These are phyloP conservation scores for Amanita fuliginea DNA, from an alignment of 768 basidiomycete genomes.

Conservation along the genomic window DNA sequence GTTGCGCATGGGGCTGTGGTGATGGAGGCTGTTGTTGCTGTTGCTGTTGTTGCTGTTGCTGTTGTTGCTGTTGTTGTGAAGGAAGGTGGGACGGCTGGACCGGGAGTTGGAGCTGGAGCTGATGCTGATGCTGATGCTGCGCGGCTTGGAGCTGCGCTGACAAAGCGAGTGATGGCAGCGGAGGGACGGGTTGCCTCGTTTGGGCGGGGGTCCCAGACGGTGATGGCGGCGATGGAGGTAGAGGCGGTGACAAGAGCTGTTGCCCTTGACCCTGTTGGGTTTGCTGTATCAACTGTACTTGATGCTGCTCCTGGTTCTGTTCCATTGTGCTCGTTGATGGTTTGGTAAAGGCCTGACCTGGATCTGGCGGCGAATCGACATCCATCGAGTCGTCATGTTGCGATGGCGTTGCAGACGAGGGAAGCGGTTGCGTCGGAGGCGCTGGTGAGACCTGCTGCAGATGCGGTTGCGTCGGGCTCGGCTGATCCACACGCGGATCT, in stretches of 20 bases:
- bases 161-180: background rate
- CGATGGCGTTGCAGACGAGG: background rate
- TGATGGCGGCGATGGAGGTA: background rate
- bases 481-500: background rate
- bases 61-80: too few species aligned
- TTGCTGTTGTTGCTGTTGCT: background rate
- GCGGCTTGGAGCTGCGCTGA: background rate
- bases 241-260: background rate
- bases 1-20: background rate
- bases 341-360: background rate
- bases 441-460: background rate
- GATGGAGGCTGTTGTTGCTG: background rate
- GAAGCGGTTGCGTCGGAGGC: background rate
- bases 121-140: background rate
- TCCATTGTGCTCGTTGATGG: background rate
- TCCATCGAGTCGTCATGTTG: constrained; percentile 1
- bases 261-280: background rate
- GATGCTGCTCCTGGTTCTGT: background rate
- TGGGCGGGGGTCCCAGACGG: background rate
- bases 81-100: background rate
- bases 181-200: background rate
- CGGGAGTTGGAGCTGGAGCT: background rate
- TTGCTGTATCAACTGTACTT: background rate
- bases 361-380: background rate
- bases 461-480: background rate